Conservation (phyloP, 2,329 filamentous ascomycete genomes). For the Aspergillus calidoustus region DNA sequence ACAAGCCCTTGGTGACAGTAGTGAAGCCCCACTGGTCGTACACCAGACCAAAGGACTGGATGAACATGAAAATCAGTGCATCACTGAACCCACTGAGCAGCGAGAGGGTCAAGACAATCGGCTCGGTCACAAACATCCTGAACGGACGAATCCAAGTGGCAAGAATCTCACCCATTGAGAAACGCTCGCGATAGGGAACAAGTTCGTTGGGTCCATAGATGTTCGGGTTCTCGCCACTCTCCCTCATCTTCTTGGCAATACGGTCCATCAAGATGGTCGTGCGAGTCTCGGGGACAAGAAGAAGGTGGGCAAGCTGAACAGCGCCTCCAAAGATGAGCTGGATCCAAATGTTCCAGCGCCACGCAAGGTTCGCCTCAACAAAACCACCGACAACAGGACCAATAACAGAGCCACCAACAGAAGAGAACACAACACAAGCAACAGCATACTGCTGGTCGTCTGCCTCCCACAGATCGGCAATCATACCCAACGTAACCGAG, state of each 20-base stretch:
- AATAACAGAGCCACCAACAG: constrained; percentile 75
- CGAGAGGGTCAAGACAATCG: constrained; percentile 66
- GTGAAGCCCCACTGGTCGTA: constrained; percentile 64
- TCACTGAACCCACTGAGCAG: constrained; percentile 68
- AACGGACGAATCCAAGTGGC: constrained; percentile 65
- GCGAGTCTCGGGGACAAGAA: constrained; percentile 77
- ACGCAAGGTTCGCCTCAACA: constrained; percentile 67
- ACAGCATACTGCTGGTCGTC: constrained; percentile 76
- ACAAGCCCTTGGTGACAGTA: constrained; percentile 52
- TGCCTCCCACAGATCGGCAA: constrained; percentile 74
- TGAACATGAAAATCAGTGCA: constrained; percentile 69
- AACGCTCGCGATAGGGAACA: constrained; percentile 61
- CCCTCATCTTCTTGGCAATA: constrained; percentile 75
- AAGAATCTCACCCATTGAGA: constrained; percentile 62
- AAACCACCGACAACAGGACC: constrained; percentile 82
- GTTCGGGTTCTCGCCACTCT: constrained; percentile 61
- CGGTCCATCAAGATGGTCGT: constrained; percentile 77
- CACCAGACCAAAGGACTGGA: constrained; percentile 65
- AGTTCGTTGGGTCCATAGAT: constrained; percentile 76
- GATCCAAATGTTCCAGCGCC: constrained; percentile 84
- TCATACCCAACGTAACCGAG: constrained; percentile 75
- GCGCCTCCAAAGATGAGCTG: constrained; percentile 77
- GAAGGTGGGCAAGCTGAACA: constrained; percentile 69
- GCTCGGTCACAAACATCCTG: constrained; percentile 67
- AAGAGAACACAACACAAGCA: constrained; percentile 77